phyloP scores from a whole-genome alignment of 441 rosid species.

The Breynia disticha region DNA sequence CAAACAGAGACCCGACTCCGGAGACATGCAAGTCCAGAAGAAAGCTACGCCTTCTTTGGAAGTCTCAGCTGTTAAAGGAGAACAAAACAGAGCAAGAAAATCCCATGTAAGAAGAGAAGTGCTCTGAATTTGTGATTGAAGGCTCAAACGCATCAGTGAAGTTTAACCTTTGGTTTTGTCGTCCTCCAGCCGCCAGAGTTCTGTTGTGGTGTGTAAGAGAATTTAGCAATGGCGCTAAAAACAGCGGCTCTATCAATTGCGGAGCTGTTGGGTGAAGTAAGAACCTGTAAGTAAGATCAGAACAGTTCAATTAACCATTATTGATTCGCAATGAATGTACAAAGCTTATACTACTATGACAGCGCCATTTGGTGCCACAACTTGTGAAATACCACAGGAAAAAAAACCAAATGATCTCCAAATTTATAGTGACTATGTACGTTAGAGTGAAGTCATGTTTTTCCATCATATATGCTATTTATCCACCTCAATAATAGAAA shows the following conservation, averaged over 20 bases:
- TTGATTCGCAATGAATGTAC: not conserved
- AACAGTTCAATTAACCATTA: not conserved
- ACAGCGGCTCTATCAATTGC: constrained; percentile 28
- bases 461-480: no score
- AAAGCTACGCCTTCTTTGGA: constrained; percentile 27
- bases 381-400: no score
- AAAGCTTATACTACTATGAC: not conserved
- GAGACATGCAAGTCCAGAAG: no score
- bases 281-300: constrained; percentile 24
- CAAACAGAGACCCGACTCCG: no score
- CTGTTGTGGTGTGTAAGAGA: constrained; percentile 46
- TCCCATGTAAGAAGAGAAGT: not conserved
- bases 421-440: no score
- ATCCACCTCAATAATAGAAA: no score
- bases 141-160: constrained; percentile 3
- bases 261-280: constrained; percentile 11
- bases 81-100: constrained; percentile 8
- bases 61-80: constrained; percentile 43
- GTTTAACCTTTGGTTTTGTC: constrained; percentile 62
- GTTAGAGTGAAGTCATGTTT: no score
- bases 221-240: constrained; percentile 42
- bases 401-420: no score
- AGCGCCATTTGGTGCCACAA: no score
- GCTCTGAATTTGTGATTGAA: not conserved
- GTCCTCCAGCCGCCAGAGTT: constrained; percentile 73